Percentiles rank a stretch among this genome's conserved stretches.
These are phyloP conservation scores for Aspergillaceae sp. DNA, from an alignment of 2,329 filamentous ascomycete genomes.

Conservation along the genomic window DNA sequence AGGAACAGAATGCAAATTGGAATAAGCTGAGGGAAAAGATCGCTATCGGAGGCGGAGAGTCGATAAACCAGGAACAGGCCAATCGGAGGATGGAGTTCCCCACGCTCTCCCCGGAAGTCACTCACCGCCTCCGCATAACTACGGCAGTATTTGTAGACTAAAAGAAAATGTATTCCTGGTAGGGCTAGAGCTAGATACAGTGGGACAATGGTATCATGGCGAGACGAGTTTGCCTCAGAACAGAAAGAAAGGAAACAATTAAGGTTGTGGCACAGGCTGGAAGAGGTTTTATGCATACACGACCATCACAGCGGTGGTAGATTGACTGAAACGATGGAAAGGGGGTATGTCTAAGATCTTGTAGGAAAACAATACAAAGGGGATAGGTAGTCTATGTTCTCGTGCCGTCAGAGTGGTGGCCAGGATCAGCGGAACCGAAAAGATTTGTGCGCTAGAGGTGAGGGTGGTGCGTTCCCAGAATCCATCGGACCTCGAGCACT, in stretches of 20 bases:
- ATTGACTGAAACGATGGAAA: conserved; percentile 3
- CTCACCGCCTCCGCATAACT: conserved; percentile 5
- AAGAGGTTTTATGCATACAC: neutral
- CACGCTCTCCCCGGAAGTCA: no score
- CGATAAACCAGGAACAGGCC: conserved; percentile 19
- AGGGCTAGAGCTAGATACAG: conserved; percentile 4
- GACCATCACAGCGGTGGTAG: conserved; percentile 7
- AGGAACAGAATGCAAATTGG: no score
- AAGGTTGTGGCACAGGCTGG: no score
- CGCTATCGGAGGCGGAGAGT: conserved; percentile 29
- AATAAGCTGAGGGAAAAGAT: conserved; percentile 6
- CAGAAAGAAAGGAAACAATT: no score
- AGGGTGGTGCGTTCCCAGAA: conserved; percentile 26
- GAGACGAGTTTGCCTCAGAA: no score
- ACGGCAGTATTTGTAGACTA: neutral
- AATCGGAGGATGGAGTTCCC: conserved; percentile 8
- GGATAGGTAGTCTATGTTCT: neutral
- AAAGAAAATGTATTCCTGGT: neutral
- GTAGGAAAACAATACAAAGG: neutral
- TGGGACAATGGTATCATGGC: conserved; percentile 2
- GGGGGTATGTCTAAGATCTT: conserved; percentile 8
- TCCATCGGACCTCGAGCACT: conserved; percentile 27
- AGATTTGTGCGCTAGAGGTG: conserved; percentile 36
- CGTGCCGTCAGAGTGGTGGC: neutral
- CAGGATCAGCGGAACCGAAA: conserved; percentile 25